Base-by-base conservation (phyloP, 2,329 filamentous ascomycete species). In the Raffaelea arxii region DNA sequence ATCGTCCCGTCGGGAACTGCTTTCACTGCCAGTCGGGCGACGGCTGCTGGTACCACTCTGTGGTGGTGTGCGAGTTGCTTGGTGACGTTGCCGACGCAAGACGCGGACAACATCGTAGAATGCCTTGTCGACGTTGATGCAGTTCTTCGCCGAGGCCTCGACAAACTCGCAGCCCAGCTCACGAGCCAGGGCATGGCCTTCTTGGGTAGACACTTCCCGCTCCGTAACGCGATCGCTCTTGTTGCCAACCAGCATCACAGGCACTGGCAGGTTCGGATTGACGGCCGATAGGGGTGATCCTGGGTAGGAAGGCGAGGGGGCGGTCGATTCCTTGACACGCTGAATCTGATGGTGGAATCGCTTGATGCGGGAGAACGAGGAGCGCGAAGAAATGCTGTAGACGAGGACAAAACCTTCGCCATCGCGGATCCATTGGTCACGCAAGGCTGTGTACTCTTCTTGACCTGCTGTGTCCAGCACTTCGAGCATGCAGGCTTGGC, bases 361-460 rank as follows among this genome's bases (percentile, higher is more conserved):
- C 66, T 90, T 87, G 72, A 98, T 96, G 62, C 91, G 85, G 48
- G 84, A 82, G 63, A 97, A 97, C 19, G 91, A 97, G 27, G 90
- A 90, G 59, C 92, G 84, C 44, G 91, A 97, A 14, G 92, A 95
- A 67, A 98, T 97, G 71, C 89, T 95, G 74, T 98, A 97, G 54
- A 98, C 92, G 51, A 98, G 76, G 25, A 98, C 87, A 62, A 97
- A 97, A 19, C 92, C 92, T 65, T 98, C 92, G 55, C 92, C 91
- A 62, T 97, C 91, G 57, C 92, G 82, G 64, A 97, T 97, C 91
- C 91, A 97, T 71, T 97, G 92, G 65, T 97, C 92, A 60, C 92
- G 79, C 59, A 97, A 72, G 41, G 92, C 92, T 53, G 91, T 96
- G 68, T 97, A 98, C 70, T 98, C 92, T 70, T 98, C 92, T 66